Conservation (phyloP, 1,284 basidiomycete species). For the Ustilago xerochloae region DNA sequence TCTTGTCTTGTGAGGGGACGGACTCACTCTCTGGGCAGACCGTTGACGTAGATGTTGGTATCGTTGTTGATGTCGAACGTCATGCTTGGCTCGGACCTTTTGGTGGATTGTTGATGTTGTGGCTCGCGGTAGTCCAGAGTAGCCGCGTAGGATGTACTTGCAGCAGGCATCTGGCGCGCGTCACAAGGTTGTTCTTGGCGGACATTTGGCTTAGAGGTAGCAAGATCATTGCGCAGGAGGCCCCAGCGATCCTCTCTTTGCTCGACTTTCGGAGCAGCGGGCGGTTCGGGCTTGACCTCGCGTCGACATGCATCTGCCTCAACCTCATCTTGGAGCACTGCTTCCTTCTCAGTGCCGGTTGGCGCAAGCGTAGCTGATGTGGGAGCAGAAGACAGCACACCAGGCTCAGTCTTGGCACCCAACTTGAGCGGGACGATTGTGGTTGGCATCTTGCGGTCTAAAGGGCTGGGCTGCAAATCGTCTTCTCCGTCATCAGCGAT, state of each 20-base stretch:
- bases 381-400: constrained; percentile 14
- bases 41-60: constrained; percentile 60
- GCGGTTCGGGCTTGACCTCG: not conserved
- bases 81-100: constrained; percentile 3
- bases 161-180: not conserved
- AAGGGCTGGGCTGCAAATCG: constrained; percentile 19
- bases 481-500: not conserved
- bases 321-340: not conserved
- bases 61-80: constrained; percentile 19
- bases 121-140: not conserved
- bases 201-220: not conserved
- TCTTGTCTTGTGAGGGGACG: not conserved
- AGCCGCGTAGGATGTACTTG: not conserved
- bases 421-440: constrained; percentile 14
- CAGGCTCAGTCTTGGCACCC: constrained; percentile 2
- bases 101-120: not conserved
- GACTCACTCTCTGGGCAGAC: constrained; percentile 53
- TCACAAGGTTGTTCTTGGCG: not conserved
- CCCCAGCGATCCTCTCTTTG: constrained; percentile 24
- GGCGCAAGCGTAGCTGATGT: constrained; percentile 27
- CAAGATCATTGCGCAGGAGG: not conserved
- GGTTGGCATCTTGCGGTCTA: constrained; percentile 20
- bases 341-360: constrained; percentile 7
- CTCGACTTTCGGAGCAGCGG: constrained; percentile 12
- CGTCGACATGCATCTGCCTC: constrained; percentile 24